phyloP scores from a whole-genome alignment of 2,329 filamentous ascomycete species.

The Coniochaeta sp. region DNA sequence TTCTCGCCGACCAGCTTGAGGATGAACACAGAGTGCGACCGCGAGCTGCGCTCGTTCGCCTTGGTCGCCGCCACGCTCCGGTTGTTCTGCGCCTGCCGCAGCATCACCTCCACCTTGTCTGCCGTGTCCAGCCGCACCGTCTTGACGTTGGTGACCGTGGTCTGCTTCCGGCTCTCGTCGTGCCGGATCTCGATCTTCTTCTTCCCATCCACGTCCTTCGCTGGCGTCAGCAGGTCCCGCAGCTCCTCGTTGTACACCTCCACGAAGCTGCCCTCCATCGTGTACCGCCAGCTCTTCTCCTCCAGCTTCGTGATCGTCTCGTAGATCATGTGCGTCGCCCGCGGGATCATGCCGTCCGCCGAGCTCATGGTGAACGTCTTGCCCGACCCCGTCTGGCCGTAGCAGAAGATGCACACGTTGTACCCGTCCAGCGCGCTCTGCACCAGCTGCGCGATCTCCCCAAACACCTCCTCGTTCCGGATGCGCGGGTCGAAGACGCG shows the following conservation, averaged over 20 bases:
- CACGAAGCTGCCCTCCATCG: conserved; percentile 89
- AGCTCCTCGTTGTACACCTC: conserved; percentile 98
- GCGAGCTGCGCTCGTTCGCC: conserved; percentile 88
- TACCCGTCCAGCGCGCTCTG: conserved; percentile 95
- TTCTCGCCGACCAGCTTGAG: conserved; percentile 72
- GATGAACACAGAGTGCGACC: conserved; percentile 95
- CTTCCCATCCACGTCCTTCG: conserved; percentile 62
- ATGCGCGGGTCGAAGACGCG: conserved; percentile 76
- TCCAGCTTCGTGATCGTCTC: conserved; percentile 74
- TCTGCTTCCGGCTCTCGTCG: conserved; percentile 74
- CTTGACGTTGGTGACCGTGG: conserved; percentile 72
- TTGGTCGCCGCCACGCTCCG: conserved; percentile 94
- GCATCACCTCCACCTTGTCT: conserved; percentile 69
- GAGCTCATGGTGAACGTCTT: conserved; percentile 97
- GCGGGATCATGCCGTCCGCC: conserved; percentile 87
- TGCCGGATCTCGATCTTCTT: conserved; percentile 88
- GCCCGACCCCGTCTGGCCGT: conserved; percentile 93
- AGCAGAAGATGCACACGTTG: conserved; percentile 98
- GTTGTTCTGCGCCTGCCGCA: conserved; percentile 75
- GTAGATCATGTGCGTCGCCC: conserved; percentile 90
- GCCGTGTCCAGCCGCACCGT: conserved; percentile 72
- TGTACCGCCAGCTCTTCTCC: conserved; percentile 91
- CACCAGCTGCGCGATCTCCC: conserved; percentile 92
- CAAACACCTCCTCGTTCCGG: conserved; percentile 82
- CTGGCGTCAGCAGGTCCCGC: conserved; percentile 68